Evolutionary conservation across 2,329 filamentous ascomycete genomes (phyloP).

Genomic region (Harringtonia aguacate): DNA sequence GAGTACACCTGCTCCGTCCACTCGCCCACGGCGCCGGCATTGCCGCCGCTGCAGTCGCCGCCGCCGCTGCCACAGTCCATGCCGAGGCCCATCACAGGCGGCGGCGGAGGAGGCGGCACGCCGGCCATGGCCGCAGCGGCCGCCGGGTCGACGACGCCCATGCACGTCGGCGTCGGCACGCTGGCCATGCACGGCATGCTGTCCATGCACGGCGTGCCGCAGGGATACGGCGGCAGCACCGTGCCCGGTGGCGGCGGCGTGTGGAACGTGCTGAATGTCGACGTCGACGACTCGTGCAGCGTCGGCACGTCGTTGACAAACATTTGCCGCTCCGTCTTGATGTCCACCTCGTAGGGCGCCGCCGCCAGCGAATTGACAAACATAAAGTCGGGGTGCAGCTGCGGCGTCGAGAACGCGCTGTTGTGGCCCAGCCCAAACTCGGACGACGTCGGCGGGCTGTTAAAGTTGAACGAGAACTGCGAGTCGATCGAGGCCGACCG

Average conservation of each 20-base stretch:
- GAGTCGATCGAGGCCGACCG: slow-evolving; percentile 73
- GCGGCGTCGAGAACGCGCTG: slow-evolving; percentile 45
- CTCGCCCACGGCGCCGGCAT: slow-evolving; percentile 32
- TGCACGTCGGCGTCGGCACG: too few species aligned
- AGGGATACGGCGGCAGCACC: slow-evolving; percentile 51
- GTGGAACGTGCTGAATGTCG: slow-evolving; percentile 87
- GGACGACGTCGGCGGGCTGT: slow-evolving; percentile 39
- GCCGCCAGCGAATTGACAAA: slow-evolving; percentile 44
- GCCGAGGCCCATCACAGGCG: slow-evolving; percentile 3
- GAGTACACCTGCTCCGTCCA: slow-evolving; percentile 62
- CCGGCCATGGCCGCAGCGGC: not conserved
- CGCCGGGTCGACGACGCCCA: not conserved
- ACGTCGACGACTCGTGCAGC: slow-evolving; percentile 74
- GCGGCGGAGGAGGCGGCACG: not conserved
- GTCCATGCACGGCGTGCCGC: not conserved
- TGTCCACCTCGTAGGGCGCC: slow-evolving; percentile 92
- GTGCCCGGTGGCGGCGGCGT: slow-evolving; percentile 62
- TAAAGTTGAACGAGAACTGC: slow-evolving; percentile 69
- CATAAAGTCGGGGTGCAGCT: slow-evolving; percentile 53
- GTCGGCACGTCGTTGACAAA: slow-evolving; percentile 86
- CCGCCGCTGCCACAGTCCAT: not conserved
- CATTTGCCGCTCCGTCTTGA: slow-evolving; percentile 91
- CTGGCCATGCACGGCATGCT: not conserved
- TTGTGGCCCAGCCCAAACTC: slow-evolving; percentile 29
- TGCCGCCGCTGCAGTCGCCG: slow-evolving; percentile 16